Base-by-base conservation (phyloP, 2,329 filamentous ascomycete genomes). In the Trichoderma sp. region DNA sequence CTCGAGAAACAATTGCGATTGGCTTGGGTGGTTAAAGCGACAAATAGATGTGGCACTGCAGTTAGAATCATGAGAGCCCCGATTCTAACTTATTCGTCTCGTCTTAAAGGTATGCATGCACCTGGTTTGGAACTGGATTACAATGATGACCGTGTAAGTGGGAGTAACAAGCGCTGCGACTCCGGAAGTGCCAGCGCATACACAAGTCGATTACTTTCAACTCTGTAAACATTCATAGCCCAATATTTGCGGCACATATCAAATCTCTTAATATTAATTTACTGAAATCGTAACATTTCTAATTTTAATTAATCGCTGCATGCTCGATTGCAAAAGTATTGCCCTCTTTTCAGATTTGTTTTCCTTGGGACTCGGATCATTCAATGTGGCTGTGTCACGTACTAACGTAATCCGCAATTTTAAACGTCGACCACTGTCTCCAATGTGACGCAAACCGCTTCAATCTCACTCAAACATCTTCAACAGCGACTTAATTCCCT, bases 331-430 rank as follows among this genome's bases (percentile, higher is more conserved):
- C 47, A 53, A 23, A 17, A n/a, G 1, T n/a, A 9, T n/a, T 23
- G 0, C 3, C n/a, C 4, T 23, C 47, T 53, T 23, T 12, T 23
- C n/a, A 13, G 20, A 3, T 3, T 3, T 23, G 43, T 20, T 53
- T 53, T 23, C 11, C 9, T 13, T 53, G n/a, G 2, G 17, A 11
- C 53, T 17, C 7, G 26, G 13, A n/a, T 7, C 26, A 30, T 30
- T 57, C 23, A 3, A 57, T 67, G 64, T 67, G 64, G 64, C 64
- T 57, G 64, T 36, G 64, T n/a, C 32, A 20, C n/a, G n/a, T 50
- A 67, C 47, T 67, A 57, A 67, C 64, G 64, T 67, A 67, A 67
- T 53, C 64, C 4, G 47, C 17, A 67, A 57, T 57, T 67, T 39
- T 1, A 23, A 68, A 61, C 2, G 15, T 26, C 26, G 50, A 23